phyloP scores from a whole-genome alignment of 2,329 filamentous ascomycete species.

The Beauveria sp. region DNA sequence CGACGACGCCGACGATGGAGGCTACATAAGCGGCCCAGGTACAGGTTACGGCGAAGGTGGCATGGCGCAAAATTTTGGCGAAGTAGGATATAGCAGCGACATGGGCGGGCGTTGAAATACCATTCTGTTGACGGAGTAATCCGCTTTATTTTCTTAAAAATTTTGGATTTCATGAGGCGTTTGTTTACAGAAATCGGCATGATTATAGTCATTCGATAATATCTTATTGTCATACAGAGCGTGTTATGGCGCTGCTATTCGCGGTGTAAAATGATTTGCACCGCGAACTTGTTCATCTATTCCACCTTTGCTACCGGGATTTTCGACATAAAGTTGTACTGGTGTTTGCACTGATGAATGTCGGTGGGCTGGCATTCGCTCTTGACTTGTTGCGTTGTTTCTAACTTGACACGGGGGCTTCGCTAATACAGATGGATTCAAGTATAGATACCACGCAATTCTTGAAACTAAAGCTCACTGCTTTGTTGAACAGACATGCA shows the following conservation, averaged over 20 bases:
- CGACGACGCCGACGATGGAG: conserved; percentile 64
- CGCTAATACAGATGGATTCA: not conserved
- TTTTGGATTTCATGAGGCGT: not conserved
- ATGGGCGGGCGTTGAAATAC: conserved; percentile 30
- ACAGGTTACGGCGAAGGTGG: conserved; percentile 52
- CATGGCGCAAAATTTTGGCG: conserved; percentile 46
- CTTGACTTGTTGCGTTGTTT: not conserved
- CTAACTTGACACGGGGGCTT: not conserved
- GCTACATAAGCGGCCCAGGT: conserved; percentile 57
- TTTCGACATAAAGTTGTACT: not conserved
- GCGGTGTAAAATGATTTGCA: not conserved
- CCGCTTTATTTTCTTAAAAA: not conserved
- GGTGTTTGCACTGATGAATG: not conserved
- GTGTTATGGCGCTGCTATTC: not conserved
- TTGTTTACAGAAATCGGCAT: not conserved
- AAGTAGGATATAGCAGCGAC: conserved; percentile 46
- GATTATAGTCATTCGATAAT: not conserved
- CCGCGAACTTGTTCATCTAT: no score
- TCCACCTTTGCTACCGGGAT: not conserved
- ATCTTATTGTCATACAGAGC: not conserved
- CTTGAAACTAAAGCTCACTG: not conserved
- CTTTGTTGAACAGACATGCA: not conserved
- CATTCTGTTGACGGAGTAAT: not conserved
- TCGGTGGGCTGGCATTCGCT: not conserved
- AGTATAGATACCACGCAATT: conserved; percentile 1